Evolutionary conservation across 257 asterid genomes (phyloP).

Genomic region (Nemophila menziesii): DNA sequence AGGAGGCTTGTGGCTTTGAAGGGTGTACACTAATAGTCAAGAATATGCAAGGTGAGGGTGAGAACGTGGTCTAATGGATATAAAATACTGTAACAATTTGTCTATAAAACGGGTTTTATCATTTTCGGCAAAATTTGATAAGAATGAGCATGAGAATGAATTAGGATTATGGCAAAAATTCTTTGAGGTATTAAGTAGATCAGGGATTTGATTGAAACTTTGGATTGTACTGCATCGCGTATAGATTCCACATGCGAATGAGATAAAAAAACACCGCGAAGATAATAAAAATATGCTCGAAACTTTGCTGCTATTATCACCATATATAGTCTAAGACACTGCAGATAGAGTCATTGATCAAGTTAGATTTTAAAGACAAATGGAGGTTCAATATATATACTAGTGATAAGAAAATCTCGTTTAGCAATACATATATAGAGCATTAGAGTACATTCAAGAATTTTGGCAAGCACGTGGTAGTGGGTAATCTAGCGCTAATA

Average conservation of each 20-base stretch:
- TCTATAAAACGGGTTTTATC: slow-evolving; percentile 27
- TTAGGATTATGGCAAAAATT: slow-evolving; percentile 24
- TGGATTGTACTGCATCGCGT: slow-evolving; percentile 39
- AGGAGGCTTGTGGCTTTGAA: slow-evolving; percentile 39
- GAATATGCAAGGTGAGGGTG: slow-evolving; percentile 43
- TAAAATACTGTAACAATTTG: slow-evolving; percentile 48
- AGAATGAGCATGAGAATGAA: slow-evolving; percentile 59
- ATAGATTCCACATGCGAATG: slow-evolving; percentile 32
- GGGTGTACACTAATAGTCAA: slow-evolving; percentile 47
- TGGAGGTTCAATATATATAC: too few species aligned
- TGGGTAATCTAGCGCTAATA: too few species aligned
- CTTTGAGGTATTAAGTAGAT: slow-evolving; percentile 28
- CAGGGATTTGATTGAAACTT: slow-evolving; percentile 47
- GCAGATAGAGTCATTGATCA: too few species aligned
- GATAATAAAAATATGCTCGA: not conserved
- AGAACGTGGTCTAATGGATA: slow-evolving; percentile 35
- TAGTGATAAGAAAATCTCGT: too few species aligned
- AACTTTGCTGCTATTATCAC: not conserved
- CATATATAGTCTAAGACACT: too few species aligned
- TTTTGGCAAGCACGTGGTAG: too few species aligned
- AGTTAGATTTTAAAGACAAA: too few species aligned
- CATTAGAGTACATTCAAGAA: too few species aligned
- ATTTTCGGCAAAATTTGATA: slow-evolving; percentile 31
- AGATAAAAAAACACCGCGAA: slow-evolving; percentile 20
- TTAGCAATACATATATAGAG: too few species aligned